Percentiles rank a stretch among this genome's conserved stretches.
Conservation (phyloP, 345 rosid genomes). For the Heritiera littoralis region DNA sequence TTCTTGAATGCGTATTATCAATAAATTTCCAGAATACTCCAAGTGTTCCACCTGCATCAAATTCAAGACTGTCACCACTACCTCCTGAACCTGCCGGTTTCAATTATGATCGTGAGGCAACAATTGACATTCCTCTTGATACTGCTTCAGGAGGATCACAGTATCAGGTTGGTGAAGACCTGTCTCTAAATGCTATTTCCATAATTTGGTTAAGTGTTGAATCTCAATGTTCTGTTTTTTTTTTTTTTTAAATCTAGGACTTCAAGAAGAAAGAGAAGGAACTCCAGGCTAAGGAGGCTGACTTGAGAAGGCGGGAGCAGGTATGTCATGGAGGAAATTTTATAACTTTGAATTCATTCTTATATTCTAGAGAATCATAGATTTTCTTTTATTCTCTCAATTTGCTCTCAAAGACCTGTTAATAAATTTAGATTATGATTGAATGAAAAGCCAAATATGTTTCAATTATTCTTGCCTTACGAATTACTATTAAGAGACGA, state of each 20-base stretch:
- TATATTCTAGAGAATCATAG: constrained; percentile 1
- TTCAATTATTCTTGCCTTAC: not conserved
- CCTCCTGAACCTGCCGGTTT: constrained; percentile 93
- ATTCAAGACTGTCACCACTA: constrained; percentile 93
- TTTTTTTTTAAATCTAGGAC: constrained; percentile 49
- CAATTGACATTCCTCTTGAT: constrained; percentile 92
- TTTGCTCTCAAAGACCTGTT: not conserved
- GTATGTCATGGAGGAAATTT: constrained; percentile 37
- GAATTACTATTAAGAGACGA: not conserved
- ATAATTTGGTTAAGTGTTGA: constrained; percentile 14
- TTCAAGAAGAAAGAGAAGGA: constrained; percentile 88
- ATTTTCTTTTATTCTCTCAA: not conserved
- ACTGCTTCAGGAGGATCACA: constrained; percentile 39
- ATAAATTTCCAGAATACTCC: constrained; percentile 50
- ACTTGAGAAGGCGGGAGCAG: constrained; percentile 87
- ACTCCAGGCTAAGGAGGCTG: constrained; percentile 97
- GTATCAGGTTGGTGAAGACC: constrained; percentile 35
- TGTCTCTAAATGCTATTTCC: constrained; percentile 15
- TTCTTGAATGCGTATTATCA: not conserved
- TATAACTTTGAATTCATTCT: constrained; percentile 6
- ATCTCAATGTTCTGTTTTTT: constrained; percentile 24
- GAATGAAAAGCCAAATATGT: not conserved
- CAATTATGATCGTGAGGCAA: constrained; percentile 64
- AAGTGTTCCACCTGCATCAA: constrained; percentile 62
- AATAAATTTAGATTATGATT: not conserved